Percentiles rank a stretch among this genome's conserved stretches.
phyloP scores from a whole-genome alignment of 1,284 basidiomycete genomes.

The Coniophora puteana region DNA sequence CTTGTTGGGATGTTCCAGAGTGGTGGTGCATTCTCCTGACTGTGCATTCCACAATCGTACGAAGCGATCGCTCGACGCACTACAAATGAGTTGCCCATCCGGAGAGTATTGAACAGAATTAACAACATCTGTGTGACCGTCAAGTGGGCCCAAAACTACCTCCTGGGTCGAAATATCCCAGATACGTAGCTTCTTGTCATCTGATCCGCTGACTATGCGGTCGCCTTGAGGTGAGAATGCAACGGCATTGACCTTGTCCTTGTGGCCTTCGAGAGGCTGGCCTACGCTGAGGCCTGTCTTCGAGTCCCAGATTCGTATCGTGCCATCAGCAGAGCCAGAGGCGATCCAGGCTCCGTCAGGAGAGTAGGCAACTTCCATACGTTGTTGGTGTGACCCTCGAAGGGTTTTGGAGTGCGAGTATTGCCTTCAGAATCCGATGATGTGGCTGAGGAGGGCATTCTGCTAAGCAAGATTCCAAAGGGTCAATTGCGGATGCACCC shows the following conservation, averaged over 20 bases:
- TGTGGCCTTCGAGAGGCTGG: conserved; percentile 7
- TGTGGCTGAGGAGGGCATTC: too few relatives aligned
- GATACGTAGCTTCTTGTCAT: conserved; percentile 4
- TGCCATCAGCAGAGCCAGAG: conserved; percentile 1
- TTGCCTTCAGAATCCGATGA: too few relatives aligned
- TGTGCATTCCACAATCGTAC: conserved; percentile 3
- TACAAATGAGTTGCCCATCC: conserved; percentile 8
- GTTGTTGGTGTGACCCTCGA: not conserved
- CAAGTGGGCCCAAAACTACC: conserved; percentile 2
- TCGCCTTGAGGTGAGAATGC: conserved; percentile 5
- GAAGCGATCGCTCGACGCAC: conserved; percentile 16
- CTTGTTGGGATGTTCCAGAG: too few relatives aligned
- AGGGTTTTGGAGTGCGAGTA: too few relatives aligned
- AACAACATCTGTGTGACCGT: conserved; percentile 7
- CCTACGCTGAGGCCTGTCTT: not conserved
- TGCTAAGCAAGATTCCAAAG: too few relatives aligned
- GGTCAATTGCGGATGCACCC: too few relatives aligned
- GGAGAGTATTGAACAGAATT: conserved; percentile 8
- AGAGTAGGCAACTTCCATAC: not conserved
- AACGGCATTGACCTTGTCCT: conserved; percentile 1
- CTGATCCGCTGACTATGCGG: conserved; percentile 1
- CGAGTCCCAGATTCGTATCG: conserved; percentile 2
- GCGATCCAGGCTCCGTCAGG: conserved; percentile 1
- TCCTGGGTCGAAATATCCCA: conserved; percentile 5
- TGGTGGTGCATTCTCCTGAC: too few relatives aligned